Conservation (phyloP, 2,329 filamentous ascomycete genomes). For the Colletotrichum tabaci region DNA sequence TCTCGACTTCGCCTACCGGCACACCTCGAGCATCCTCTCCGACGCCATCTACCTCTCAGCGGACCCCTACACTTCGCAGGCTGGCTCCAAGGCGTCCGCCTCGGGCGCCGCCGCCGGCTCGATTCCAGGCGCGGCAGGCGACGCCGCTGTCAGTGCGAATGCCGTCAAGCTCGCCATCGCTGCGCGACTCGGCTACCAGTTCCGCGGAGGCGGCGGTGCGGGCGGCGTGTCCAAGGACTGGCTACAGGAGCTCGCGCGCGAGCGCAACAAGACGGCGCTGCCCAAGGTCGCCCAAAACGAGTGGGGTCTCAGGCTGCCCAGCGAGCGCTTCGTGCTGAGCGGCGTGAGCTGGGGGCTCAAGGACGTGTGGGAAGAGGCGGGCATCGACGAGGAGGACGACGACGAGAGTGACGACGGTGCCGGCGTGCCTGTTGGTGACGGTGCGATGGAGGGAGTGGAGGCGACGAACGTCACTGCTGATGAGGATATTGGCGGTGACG, state of each 20-base stretch:
- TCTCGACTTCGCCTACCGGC: slow-evolving; percentile 89
- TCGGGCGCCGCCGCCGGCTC: slow-evolving; percentile 63
- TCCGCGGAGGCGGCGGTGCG: slow-evolving; percentile 68
- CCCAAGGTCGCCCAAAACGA: slow-evolving; percentile 75
- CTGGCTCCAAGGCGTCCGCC: slow-evolving; percentile 66
- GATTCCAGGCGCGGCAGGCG: slow-evolving; percentile 58
- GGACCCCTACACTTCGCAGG: slow-evolving; percentile 76
- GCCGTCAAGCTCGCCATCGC: slow-evolving; percentile 82
- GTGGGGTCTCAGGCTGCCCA: slow-evolving; percentile 77
- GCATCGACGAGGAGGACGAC: slow-evolving; percentile 58
- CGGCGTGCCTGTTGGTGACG: slow-evolving; percentile 58
- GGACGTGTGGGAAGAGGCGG: slow-evolving; percentile 69
- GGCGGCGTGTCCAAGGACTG: slow-evolving; percentile 80
- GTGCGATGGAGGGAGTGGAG: slow-evolving; percentile 66
- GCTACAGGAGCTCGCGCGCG: slow-evolving; percentile 80
- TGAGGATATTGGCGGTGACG: slow-evolving; percentile 62
- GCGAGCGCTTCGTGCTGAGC: slow-evolving; percentile 78
- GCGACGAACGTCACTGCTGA: slow-evolving; percentile 54
- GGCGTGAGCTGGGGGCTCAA: slow-evolving; percentile 76
- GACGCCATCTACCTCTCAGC: slow-evolving; percentile 79
- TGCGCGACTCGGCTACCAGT: slow-evolving; percentile 78
- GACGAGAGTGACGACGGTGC: slow-evolving; percentile 59
- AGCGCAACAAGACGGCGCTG: slow-evolving; percentile 77
- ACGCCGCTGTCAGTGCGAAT: slow-evolving; percentile 74
- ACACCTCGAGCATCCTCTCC: slow-evolving; percentile 79